Evolutionary conservation across 1,139 yeast genomes (phyloP), one percentile per base, ranked within the genome.

Genomic region (Yamadazyma atmosphaerica): DNA sequence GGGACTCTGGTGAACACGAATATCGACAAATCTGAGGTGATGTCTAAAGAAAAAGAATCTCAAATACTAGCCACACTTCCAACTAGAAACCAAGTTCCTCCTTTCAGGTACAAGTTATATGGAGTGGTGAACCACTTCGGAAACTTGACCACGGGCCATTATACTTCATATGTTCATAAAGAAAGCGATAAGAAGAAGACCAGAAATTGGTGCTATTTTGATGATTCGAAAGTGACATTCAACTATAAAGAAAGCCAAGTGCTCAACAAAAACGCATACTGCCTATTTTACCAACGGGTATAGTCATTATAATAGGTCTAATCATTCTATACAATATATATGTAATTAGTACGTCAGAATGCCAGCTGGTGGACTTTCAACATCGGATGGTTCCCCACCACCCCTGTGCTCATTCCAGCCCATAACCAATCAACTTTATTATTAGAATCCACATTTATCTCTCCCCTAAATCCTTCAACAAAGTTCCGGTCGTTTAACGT

Each of bases 121-220:
- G 95, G 86, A 0, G 95, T 90, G 23, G 92, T 90, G n/a, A 86
- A 87, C 51, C 98, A 92, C 61, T 77, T 71, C 46, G 98, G 98
- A 2, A 65, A 70, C 21, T 68, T 90, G 35, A 78, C 84, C 34
- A 88, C 95, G 2, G 98, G 98, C 0, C 98, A 92, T 61, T 92
- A 92, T 59, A 92, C 98, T 0, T 74, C 96, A 0, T 85, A 81
- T 54, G 95, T 88, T 2, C 68, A 81, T 50, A 86, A 86, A 50
- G 58, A 71, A 4, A 68, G 68, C 34, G 68, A 60, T 38, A 34
- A 46, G 11, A 56, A 57, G 40, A 63, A 60, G 44, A 46, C 55
- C 4, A 67, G 74, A 36, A 78, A 75, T 13, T 87, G 95, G 95
- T 78, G 86, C 44, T 76, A 78, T 44, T 86, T 83, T 56, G 95